These are phyloP conservation scores for Diplocarpon mali DNA, from an alignment of 2,329 filamentous ascomycete genomes.

Conservation along the genomic window DNA sequence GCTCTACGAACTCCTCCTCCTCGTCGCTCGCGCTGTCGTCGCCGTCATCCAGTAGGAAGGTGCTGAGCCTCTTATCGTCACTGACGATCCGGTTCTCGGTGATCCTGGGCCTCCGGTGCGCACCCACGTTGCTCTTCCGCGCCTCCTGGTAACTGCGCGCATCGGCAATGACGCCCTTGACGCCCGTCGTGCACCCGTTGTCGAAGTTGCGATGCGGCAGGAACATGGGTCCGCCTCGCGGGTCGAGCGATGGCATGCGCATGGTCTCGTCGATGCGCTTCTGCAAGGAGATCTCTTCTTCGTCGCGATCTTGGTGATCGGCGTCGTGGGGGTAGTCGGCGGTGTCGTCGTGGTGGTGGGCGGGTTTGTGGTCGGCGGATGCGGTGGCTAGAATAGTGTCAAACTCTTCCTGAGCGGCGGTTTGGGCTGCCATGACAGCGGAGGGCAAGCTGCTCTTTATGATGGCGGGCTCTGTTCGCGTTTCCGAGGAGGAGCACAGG, in stretches of 20 bases:
- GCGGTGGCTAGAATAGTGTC: slow-evolving; percentile 50
- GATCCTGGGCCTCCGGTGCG: slow-evolving; percentile 26
- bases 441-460: slow-evolving; percentile 9
- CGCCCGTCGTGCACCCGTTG: slow-evolving; percentile 62
- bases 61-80: slow-evolving; percentile 16
- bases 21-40: slow-evolving; percentile 28
- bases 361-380: slow-evolving; percentile 21
- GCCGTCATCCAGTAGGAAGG: slow-evolving; percentile 21
- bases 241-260: slow-evolving; percentile 49
- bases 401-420: slow-evolving; percentile 57
- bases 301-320: slow-evolving; percentile 40
- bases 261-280: slow-evolving; percentile 50
- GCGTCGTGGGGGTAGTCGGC: slow-evolving; percentile 38
- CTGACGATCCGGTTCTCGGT: not conserved
- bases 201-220: slow-evolving; percentile 54
- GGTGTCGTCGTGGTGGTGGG: slow-evolving; percentile 44
- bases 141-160: slow-evolving; percentile 66
- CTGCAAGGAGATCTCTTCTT: slow-evolving; percentile 29
- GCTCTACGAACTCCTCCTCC: slow-evolving; percentile 75
- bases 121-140: slow-evolving; percentile 21
- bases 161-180: slow-evolving; percentile 81
- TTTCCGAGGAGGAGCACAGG: not conserved
- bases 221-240: slow-evolving; percentile 36
- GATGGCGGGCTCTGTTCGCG: not conserved
- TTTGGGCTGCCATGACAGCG: slow-evolving; percentile 30